A percentile compares a stretch with the other conserved stretches of the same genome.
Evolutionary conservation across 2,329 filamentous ascomycete genomes (phyloP).

Genomic region (Epichloe aotearoae): DNA sequence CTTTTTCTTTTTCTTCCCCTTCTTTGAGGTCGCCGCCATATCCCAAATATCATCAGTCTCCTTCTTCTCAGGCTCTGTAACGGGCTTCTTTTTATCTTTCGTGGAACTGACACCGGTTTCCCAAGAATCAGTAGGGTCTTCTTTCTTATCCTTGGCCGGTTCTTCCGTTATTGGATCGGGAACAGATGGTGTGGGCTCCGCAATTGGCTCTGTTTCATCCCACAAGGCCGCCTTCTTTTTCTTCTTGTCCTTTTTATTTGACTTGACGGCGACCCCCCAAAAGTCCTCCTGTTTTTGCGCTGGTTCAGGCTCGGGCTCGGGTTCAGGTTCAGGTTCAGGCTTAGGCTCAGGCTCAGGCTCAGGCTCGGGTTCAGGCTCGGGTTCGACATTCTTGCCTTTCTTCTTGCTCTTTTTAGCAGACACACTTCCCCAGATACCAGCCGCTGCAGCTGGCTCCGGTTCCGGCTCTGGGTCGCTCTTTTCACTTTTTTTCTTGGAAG

Average conservation of each 20-base stretch:
- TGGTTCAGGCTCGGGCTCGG: constrained; percentile 11
- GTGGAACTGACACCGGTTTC: constrained; percentile 8
- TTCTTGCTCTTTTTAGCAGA: constrained; percentile 26
- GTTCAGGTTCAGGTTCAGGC: constrained; percentile 9
- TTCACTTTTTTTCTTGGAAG: constrained; percentile 29
- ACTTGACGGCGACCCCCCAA: constrained; percentile 16
- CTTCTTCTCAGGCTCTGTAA: constrained; percentile 14
- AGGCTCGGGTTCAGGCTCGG: constrained; percentile 4
- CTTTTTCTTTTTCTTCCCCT: constrained; percentile 17
- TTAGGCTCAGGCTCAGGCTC: constrained; percentile 7
- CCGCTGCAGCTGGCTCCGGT: constrained; percentile 15
- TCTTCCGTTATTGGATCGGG: constrained; percentile 6
- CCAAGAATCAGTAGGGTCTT: constrained; percentile 17
- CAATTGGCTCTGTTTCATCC: too few relatives aligned
- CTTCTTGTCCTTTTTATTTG: constrained; percentile 20
- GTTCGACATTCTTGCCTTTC: constrained; percentile 24
- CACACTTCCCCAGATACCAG: constrained; percentile 9
- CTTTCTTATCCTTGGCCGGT: constrained; percentile 5
- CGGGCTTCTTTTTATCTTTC: constrained; percentile 9
- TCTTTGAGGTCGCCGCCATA: constrained; percentile 11
- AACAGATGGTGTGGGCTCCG: too few relatives aligned
- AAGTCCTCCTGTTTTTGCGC: constrained; percentile 19
- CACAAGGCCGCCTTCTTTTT: constrained; percentile 6
- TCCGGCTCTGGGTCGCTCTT: constrained; percentile 15
- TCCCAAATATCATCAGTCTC: constrained; percentile 18